phyloP scores from a whole-genome alignment of 345 rosid species.

The Erucastrum elatum region DNA sequence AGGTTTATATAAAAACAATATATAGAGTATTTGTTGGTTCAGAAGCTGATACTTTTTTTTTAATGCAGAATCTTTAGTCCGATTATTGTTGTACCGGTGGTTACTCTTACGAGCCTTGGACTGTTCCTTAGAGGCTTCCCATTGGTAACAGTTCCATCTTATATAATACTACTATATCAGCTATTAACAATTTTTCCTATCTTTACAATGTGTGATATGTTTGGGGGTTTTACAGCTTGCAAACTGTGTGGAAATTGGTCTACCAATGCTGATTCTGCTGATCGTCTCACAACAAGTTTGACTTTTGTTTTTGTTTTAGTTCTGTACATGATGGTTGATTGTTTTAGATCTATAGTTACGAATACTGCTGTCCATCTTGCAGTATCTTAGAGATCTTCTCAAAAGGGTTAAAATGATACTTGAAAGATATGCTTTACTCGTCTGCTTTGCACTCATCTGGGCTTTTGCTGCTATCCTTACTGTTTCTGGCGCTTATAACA shows the following conservation, averaged over 20 bases:
- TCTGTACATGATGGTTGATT: neutral
- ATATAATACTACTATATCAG: neutral
- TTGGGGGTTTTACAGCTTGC: slow-evolving; percentile 70
- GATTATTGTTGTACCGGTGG: slow-evolving; percentile 70
- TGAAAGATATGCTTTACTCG: slow-evolving; percentile 85
- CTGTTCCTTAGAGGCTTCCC: slow-evolving; percentile 88
- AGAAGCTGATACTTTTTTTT: neutral
- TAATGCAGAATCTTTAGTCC: slow-evolving; percentile 68
- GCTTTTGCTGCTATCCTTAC: slow-evolving; percentile 93
- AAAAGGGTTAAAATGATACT: slow-evolving; percentile 37
- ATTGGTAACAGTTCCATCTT: slow-evolving; percentile 53
- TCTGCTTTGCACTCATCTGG: slow-evolving; percentile 83
- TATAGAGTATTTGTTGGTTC: neutral
- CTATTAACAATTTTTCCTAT: neutral
- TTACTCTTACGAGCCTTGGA: slow-evolving; percentile 80
- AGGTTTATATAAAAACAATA: slow-evolving; percentile 48
- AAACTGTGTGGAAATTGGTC: slow-evolving; percentile 85
- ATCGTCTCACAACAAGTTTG: slow-evolving; percentile 70
- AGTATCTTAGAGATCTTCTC: slow-evolving; percentile 60
- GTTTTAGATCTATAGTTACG: slow-evolving; percentile 5
- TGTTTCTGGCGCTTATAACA: slow-evolving; percentile 90
- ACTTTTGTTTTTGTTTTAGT: neutral
- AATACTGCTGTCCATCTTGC: slow-evolving; percentile 28
- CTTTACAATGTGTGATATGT: slow-evolving; percentile 7
- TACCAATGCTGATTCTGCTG: slow-evolving; percentile 87